Evolutionary conservation across 2,329 filamentous ascomycete genomes (phyloP).

Genomic region (Thielaviopsis ethacetica): DNA sequence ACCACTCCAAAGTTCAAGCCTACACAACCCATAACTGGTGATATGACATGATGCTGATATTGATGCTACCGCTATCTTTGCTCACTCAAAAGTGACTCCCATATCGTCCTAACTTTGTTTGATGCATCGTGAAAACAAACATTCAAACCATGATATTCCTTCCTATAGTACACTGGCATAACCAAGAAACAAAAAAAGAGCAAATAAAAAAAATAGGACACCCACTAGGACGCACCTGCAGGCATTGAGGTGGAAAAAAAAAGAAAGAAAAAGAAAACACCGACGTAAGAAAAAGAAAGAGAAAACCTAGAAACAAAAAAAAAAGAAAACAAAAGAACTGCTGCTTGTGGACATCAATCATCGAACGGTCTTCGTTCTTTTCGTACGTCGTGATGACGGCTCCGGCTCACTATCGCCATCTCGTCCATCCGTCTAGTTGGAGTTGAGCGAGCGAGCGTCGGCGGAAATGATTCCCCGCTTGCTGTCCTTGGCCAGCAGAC

Average conservation of each 20-base stretch:
- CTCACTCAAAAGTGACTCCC: background rate
- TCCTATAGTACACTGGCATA: conserved; percentile 8
- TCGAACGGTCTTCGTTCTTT: background rate
- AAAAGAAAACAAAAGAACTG: background rate
- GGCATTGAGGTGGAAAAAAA: background rate
- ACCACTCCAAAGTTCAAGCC: background rate
- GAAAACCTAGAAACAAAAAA: background rate
- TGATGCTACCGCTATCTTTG: background rate
- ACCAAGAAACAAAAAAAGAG: background rate
- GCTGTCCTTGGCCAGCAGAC: conserved; percentile 40
- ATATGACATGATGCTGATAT: background rate
- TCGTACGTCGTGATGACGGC: background rate
- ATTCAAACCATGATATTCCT: conserved; percentile 5
- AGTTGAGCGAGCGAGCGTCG: conserved; percentile 7
- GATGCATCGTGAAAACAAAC: background rate
- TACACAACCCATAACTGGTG: background rate
- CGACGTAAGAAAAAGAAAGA: background rate
- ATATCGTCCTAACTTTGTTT: background rate
- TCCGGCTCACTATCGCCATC: background rate
- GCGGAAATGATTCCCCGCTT: conserved; percentile 31
- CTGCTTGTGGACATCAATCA: background rate
- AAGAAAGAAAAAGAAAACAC: background rate
- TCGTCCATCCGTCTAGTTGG: conserved; percentile 6
- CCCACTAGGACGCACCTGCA: background rate
- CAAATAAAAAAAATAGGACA: background rate